Conservation (phyloP, 306 rosid genomes). For the Quercus ilex region DNA sequence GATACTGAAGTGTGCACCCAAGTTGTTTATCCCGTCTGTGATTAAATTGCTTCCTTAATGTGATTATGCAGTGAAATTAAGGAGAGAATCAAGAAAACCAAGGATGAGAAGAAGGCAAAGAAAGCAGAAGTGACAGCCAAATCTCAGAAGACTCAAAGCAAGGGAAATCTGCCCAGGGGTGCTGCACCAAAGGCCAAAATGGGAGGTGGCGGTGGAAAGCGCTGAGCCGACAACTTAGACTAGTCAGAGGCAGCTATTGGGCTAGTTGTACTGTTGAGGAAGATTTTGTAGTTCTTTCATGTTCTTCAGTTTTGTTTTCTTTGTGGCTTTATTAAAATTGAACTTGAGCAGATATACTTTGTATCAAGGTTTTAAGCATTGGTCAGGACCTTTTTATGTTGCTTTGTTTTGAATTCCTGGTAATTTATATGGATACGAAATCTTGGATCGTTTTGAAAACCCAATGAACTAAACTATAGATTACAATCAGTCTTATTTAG, state of each 20-base stretch:
- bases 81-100: slow-evolving; percentile 80
- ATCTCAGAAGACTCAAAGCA: slow-evolving; percentile 52
- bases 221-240: slow-evolving; percentile 34
- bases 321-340: not conserved
- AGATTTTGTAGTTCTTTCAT: not conserved
- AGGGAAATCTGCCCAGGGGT: slow-evolving; percentile 59
- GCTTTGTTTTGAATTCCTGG: not conserved
- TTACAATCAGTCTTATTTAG: too few relatives aligned
- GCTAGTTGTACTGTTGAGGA: not conserved
- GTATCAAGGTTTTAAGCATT: not conserved
- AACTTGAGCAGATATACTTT: not conserved
- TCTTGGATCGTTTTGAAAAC: not conserved
- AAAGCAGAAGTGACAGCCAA: slow-evolving; percentile 71
- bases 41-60: not conserved
- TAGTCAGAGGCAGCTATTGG: not conserved
- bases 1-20: not conserved
- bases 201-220: slow-evolving; percentile 91
- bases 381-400: not conserved
- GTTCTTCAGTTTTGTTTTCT: not conserved
- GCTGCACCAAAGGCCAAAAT: slow-evolving; percentile 66
- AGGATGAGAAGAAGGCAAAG: slow-evolving; percentile 90
- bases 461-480: too few relatives aligned
- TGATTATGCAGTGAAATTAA: slow-evolving; percentile 62
- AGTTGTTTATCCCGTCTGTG: not conserved
- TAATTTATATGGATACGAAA: not conserved